Evolutionary conservation across 2,329 filamentous ascomycete genomes (phyloP).

Genomic region (Grosmannia clavigera): DNA sequence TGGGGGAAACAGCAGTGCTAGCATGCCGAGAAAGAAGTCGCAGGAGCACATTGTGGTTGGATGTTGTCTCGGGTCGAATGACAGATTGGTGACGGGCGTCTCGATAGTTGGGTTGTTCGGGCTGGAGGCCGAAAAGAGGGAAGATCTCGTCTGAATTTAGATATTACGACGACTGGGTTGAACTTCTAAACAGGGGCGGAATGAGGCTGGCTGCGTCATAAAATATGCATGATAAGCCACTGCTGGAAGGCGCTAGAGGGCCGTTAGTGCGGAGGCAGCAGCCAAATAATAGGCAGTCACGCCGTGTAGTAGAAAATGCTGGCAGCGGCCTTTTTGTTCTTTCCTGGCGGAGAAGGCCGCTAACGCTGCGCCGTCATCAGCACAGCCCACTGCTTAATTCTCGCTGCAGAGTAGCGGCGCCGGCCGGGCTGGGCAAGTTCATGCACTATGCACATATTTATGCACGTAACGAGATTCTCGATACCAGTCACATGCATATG

Average conservation of each 20-base stretch:
- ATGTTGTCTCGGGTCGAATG: background rate
- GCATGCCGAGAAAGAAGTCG: slow-evolving; percentile 50
- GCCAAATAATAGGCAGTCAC: background rate
- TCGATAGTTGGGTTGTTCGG: background rate
- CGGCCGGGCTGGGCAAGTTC: background rate
- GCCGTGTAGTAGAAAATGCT: background rate
- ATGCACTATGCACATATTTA: background rate
- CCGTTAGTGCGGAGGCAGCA: background rate
- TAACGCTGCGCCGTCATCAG: background rate
- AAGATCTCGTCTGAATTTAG: background rate
- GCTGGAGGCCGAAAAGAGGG: background rate
- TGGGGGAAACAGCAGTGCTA: slow-evolving; percentile 54
- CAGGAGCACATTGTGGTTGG: slow-evolving; percentile 38
- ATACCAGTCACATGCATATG: background rate
- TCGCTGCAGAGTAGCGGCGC: background rate
- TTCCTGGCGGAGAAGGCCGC: background rate
- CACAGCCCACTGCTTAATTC: too few species aligned
- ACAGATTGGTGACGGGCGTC: background rate
- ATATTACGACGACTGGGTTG: background rate
- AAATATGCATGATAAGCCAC: background rate
- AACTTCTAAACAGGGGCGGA: background rate
- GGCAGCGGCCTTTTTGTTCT: background rate
- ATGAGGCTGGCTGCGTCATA: background rate
- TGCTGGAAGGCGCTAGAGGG: background rate
- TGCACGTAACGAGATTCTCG: background rate